Base-by-base conservation (phyloP, 83 land plant species). In the Diphasiastrum complanatum region DNA sequence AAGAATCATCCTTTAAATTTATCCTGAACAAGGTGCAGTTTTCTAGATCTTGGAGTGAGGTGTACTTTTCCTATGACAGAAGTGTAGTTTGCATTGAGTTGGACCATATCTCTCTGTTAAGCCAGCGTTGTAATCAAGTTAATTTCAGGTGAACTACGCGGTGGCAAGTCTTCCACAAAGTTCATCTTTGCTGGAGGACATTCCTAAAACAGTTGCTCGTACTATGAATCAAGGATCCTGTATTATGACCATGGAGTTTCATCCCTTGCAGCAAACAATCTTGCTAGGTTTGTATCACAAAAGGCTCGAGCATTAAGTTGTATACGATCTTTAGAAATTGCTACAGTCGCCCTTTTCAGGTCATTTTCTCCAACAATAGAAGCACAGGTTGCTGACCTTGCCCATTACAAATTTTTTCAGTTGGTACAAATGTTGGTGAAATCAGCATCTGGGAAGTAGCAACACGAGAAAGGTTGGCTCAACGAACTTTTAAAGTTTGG, bases 391-490 rank as follows among this genome's bases (percentile, higher is more conserved):
- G 14, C 14, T 38, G 14, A 8, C 14, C 8, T 38, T 38, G 14
- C n/a, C 14, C 14, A 38, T 38, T 38, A 38, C 43, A 8, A 38
- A 38, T 38, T 8, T 8, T 33, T 59, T 4, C 60, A 95, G 97
- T 90, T 59, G 99, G 99, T 41, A 95, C 97, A 52, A 86, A 80
- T 72, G 83, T 86, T n/a, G 99, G 99, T 33, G 99, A 95, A 33
- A 75, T 89, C 35, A 78, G 80, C 56, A 47, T 95, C 3, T 95
- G 93, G 93, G 99, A 93, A 18, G 79, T 89, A 4, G 83, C 80
- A 22, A 65, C 83, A 2, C 75, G 78, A 16, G 86, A 90, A 37
- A 82, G 78, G 65, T 60, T 90, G 32, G 86, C 79, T 20, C 47
- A 61, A 4, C 80, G 62, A 63, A 78, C 55, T 51, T 95, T 89